Percentiles rank a stretch among this genome's conserved stretches.
phyloP scores from a whole-genome alignment of 192 early-diverging fungal genomes.

The Backusella liffmaniae region DNA sequence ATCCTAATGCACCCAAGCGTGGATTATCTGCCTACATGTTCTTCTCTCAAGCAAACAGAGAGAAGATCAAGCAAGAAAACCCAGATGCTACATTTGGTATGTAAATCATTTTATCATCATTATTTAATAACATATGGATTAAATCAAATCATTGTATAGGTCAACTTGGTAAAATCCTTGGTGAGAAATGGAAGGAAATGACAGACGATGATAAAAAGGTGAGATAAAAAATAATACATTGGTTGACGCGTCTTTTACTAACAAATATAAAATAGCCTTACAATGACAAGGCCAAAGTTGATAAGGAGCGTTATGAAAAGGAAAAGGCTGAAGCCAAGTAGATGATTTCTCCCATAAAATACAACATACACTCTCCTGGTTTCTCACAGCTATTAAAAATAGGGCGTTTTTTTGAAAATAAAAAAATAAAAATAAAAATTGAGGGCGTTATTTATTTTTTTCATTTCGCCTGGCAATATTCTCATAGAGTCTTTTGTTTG shows the following conservation, averaged over 20 bases:
- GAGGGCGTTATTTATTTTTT: background rate
- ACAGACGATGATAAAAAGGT: constrained; percentile 22
- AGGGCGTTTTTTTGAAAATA: background rate
- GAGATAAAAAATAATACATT: background rate
- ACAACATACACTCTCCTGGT: background rate
- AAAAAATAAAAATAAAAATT: background rate
- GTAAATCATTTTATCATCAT: background rate
- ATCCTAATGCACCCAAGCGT: constrained; percentile 88
- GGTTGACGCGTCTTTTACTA: background rate
- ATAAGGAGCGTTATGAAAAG: constrained; percentile 36
- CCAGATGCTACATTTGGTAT: constrained; percentile 66
- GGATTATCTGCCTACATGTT: constrained; percentile 87
- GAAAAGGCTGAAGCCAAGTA: constrained; percentile 26
- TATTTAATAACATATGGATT: background rate
- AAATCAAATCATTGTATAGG: constrained; percentile 18
- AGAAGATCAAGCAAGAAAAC: constrained; percentile 77
- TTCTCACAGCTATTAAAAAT: background rate
- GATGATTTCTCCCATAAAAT: background rate
- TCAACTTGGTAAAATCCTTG: constrained; percentile 33
- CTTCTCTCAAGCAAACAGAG: constrained; percentile 80
- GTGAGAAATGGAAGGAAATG: constrained; percentile 40
- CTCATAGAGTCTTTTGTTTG: background rate
- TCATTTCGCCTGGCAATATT: background rate
- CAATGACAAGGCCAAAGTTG: constrained; percentile 24
- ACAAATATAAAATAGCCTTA: constrained; percentile 5